Base-by-base conservation (phyloP, 352 stramenopile genomes). In the Phytophthora pluvialis region DNA sequence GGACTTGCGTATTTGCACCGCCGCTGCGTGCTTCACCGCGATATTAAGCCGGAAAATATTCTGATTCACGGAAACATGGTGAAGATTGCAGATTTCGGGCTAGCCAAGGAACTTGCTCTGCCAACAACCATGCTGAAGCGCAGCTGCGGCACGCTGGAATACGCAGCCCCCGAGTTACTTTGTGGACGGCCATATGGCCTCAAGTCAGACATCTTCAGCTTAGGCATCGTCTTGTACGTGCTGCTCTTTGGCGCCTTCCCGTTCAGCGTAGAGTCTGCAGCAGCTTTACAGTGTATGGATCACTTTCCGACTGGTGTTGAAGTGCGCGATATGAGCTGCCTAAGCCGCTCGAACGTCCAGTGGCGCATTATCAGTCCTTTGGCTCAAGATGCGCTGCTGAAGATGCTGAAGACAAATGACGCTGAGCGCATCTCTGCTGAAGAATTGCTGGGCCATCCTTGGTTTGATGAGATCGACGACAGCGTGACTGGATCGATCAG, bases 31-130 rank as follows among this genome's bases (percentile, higher is more conserved):
- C 35, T 94, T 12, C 80, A 90, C 59, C 85, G 86, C 29, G 86
- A 94, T 52, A 80, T 94, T 54, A 94, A 94, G 42, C 86, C 86
- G 0, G 86, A 94, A 54, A 94, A 94, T 54, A 93, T 94, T 33
- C 54, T 94, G 18, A 72, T 94, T 5, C 83, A 93, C 43, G 84
- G 83, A 8, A 70, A 76, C 13, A 60, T 81, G 6, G 81, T 92
- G 18, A 94, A 94, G 60, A 81, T 94, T 32, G 86, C 79, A 12
- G 86, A 93, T 63, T 93, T 93, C 64, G 86, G 82, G 16, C 75
- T 94, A n/a, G 86, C 83, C 1, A 90, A 90, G 43, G 67, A 89
- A 52, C 73, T 94, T 0, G 67, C 70, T 12, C 53, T 81, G 3
- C 60, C 71, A 4, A 77, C 75, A n/a, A 68, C 67, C 1, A 88